Percentiles rank a stretch among this genome's conserved stretches.
Conservation (phyloP, 305 asterid genomes). For the Salvia sclarea region DNA sequence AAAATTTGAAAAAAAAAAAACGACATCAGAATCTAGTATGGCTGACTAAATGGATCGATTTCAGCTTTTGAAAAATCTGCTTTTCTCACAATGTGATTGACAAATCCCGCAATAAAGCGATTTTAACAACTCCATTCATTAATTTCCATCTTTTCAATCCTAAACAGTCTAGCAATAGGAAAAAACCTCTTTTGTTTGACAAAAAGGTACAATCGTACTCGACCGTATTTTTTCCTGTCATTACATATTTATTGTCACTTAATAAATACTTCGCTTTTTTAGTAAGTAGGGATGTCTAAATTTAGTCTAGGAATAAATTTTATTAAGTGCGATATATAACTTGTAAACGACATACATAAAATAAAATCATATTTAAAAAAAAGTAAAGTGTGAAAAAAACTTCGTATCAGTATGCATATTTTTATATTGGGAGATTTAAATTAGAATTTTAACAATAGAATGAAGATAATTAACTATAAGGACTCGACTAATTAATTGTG, state of each 20-base stretch:
- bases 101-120: constrained; percentile 43
- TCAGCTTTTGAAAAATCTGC: constrained; percentile 35
- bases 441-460: too few relatives aligned
- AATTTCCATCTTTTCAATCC: constrained; percentile 12
- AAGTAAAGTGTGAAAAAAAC: too few relatives aligned
- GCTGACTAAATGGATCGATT: constrained; percentile 39
- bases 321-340: too few relatives aligned
- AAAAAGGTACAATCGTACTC: background rate
- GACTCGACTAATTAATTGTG: too few relatives aligned
- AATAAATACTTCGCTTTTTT: too few relatives aligned
- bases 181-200: background rate
- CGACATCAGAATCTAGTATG: constrained; percentile 40
- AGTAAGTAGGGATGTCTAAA: too few relatives aligned
- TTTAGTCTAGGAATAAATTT: too few relatives aligned
- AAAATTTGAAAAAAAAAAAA: background rate
- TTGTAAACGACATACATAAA: too few relatives aligned
- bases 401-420: too few relatives aligned
- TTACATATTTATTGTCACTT: background rate
- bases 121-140: constrained; percentile 40
- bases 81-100: constrained; percentile 35
- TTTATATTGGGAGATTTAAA: too few relatives aligned
- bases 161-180: background rate
- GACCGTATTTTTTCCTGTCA: background rate
- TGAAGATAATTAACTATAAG: too few relatives aligned
- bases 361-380: too few relatives aligned